Evolutionary conservation across 176 grass and related monocot species (phyloP), one percentile per base, ranked within the genome.

Genomic region (Saccharum spontaneum): DNA sequence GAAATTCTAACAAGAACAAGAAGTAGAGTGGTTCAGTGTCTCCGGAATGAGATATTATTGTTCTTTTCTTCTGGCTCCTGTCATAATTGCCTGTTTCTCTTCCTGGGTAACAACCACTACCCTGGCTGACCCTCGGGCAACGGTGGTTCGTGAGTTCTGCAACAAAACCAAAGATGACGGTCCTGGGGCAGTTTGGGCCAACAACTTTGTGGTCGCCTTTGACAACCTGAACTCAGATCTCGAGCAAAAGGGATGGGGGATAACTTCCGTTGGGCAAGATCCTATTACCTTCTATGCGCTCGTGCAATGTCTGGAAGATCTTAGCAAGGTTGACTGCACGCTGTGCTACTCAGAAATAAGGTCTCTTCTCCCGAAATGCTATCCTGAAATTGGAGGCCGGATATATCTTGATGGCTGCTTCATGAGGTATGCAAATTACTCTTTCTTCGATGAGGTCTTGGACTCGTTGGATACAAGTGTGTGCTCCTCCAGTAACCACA

Each of bases 391-490:
- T 8, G 84, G 86, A 15, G 87, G 80, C 0, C 74, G 91, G 9
- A 79, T 90, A 57, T 93, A 93, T 55, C 77, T 93, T 4, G 91
- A 93, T 38, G 91, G 91, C 1, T 93, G 91, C 79, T 90, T 93
- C 44, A 84, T 90, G 79, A 79, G 91, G 65, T 90, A 93, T 14
- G 88, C 91, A 3, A 79, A 81, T 49, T 83, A 82, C 69, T 76
- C 86, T n/a, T 71, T 93, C 62, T 90, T 87, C 36, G 52, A 43
- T 3, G 88, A 93, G 6, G 28, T 61, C 9, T 31, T 48, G 22
- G 91, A 90, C 79, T 64, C 50, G 20, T 59, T n/a, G 8, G 91
- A 93, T 55, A 88, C 78, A 37, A 82, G 46, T 20, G 89, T 87
- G 43, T 93, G 91, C 71, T 65, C 82, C 59, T 74, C 43, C 24